These are phyloP conservation scores for Claviceps citrina DNA, from an alignment of 2,329 filamentous ascomycete genomes.

Conservation along the genomic window DNA sequence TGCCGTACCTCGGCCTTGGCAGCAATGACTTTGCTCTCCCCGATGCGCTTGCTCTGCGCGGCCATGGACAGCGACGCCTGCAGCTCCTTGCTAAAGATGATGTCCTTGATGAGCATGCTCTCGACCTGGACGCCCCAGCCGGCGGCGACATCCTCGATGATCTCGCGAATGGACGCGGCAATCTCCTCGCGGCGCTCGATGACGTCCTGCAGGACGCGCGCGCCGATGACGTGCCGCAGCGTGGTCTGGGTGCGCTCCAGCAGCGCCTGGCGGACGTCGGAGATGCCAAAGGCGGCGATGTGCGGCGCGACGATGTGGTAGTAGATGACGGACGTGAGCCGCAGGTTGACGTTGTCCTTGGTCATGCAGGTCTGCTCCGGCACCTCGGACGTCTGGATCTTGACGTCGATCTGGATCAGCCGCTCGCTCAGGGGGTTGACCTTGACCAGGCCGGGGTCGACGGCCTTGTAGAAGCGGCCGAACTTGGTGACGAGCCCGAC, in stretches of 20 bases:
- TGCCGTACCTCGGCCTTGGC: slow-evolving; percentile 65
- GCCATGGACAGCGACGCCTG: slow-evolving; percentile 97
- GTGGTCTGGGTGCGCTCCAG: slow-evolving; percentile 97
- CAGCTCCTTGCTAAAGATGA: slow-evolving; percentile 88
- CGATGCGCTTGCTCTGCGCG: slow-evolving; percentile 93
- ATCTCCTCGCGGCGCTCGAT: slow-evolving; percentile 97
- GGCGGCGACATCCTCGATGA: slow-evolving; percentile 86
- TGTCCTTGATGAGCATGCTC: slow-evolving; percentile 98
- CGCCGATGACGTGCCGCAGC: slow-evolving; percentile 88
- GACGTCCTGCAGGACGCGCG: slow-evolving; percentile 88
- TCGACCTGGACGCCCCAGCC: slow-evolving; percentile 95
- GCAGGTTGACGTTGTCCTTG: slow-evolving; percentile 93
- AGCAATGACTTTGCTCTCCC: slow-evolving; percentile 95
- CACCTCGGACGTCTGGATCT: slow-evolving; percentile 97
- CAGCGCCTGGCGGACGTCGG: slow-evolving; percentile 88
- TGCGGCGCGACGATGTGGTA: slow-evolving; percentile 93
- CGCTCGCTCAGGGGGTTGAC: slow-evolving; percentile 90
- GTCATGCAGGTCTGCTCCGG: slow-evolving; percentile 97
- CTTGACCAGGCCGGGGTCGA: slow-evolving; percentile 92
- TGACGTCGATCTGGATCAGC: slow-evolving; percentile 87
- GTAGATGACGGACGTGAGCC: slow-evolving; percentile 94
- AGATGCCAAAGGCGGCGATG: slow-evolving; percentile 92
- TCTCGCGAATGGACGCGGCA: slow-evolving; percentile 85
- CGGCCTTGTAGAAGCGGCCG: slow-evolving; percentile 83
- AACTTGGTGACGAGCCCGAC: slow-evolving; percentile 95